Evolutionary conservation across 2,329 filamentous ascomycete species (phyloP).

Genomic region (Verticillium zaregamsianum): DNA sequence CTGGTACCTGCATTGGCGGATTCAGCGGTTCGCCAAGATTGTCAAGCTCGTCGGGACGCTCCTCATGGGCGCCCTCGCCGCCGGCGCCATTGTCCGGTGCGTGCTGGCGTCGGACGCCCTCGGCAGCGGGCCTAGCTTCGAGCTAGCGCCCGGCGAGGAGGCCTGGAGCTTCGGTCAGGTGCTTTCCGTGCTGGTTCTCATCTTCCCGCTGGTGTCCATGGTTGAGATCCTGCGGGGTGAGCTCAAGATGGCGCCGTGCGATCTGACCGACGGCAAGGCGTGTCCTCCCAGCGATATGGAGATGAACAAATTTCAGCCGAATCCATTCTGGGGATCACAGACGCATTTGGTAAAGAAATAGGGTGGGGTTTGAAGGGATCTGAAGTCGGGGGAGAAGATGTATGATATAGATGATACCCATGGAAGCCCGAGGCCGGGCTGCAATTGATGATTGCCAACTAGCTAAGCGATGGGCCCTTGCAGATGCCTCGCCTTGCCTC

Average conservation of each 20-base stretch:
- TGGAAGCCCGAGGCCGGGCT: neutral
- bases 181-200: conserved; percentile 53
- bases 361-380: neutral
- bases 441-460: neutral
- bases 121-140: conserved; percentile 41
- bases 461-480: neutral
- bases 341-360: conserved; percentile 31
- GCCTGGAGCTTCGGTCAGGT: conserved; percentile 62
- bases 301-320: conserved; percentile 34
- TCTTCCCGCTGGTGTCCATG: conserved; percentile 55
- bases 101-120: conserved; percentile 58
- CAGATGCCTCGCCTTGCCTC: neutral
- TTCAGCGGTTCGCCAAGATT: conserved; percentile 48
- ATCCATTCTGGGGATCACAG: conserved; percentile 35
- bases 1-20: conserved; percentile 59
- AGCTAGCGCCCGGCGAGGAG: conserved; percentile 50
- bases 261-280: conserved; percentile 1
- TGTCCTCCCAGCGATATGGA: neutral
- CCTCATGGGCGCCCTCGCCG: conserved; percentile 52
- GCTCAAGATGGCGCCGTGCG: conserved; percentile 25
- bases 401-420: neutral
- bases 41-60: conserved; percentile 50
- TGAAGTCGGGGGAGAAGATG: neutral
- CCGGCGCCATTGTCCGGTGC: conserved; percentile 55
- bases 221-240: conserved; percentile 55